Conservation (phyloP, 345 rosid genomes). For the Eucalyptus viminalis region DNA sequence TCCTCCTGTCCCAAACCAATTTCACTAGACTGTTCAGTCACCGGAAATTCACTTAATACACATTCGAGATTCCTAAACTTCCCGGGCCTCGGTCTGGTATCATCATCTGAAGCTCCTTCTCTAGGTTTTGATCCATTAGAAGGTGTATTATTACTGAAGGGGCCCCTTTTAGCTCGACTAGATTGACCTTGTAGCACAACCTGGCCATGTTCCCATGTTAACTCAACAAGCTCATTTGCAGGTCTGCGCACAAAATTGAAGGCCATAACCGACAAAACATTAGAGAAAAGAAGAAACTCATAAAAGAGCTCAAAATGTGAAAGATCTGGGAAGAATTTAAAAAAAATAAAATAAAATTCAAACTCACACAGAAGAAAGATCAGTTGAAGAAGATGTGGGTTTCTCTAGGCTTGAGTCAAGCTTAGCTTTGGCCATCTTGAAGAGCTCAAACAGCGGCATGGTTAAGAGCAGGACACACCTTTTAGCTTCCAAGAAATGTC, state of each 20-base stretch:
- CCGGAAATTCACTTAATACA: slow-evolving; percentile 30
- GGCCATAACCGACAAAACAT: not conserved
- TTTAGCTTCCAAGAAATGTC: not conserved
- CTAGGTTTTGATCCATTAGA: slow-evolving; percentile 6
- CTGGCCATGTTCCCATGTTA: slow-evolving; percentile 81
- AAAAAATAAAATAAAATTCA: not conserved
- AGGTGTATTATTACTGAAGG: slow-evolving; percentile 2
- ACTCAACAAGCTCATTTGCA: slow-evolving; percentile 49
- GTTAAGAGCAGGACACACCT: not conserved
- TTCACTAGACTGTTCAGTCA: slow-evolving; percentile 33
- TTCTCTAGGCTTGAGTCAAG: slow-evolving; percentile 30
- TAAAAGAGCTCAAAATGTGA: not conserved
- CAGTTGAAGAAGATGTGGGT: slow-evolving; percentile 17
- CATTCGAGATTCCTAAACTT: slow-evolving; percentile 12
- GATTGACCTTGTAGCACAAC: slow-evolving; percentile 50
- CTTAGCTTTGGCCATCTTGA: slow-evolving; percentile 33
- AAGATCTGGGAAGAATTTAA: not conserved
- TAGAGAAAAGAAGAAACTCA: not conserved
- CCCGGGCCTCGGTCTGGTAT: slow-evolving; percentile 6
- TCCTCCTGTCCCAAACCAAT: slow-evolving; percentile 49
- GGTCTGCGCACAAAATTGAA: slow-evolving; percentile 29
- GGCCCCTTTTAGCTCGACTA: slow-evolving; percentile 25
- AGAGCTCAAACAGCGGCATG: slow-evolving; percentile 90
- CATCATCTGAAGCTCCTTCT: slow-evolving; percentile 8
- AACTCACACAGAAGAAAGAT: slow-evolving; percentile 43